Evolutionary conservation across 345 rosid species (phyloP), one percentile per base, ranked within the genome.

Genomic region (Anacardium occidentale): DNA sequence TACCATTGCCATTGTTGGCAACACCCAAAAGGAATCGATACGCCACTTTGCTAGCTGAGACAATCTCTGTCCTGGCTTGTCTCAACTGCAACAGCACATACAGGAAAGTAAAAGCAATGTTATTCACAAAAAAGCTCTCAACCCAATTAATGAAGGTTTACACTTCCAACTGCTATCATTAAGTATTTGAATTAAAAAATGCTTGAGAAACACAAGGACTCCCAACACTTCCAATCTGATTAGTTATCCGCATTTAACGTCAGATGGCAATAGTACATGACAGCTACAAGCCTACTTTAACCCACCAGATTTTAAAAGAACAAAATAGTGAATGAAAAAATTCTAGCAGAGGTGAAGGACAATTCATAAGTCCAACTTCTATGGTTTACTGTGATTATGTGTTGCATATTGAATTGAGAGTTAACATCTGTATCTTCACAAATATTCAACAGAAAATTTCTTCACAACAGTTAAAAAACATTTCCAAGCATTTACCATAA

Each of bases 41-140:
- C 15, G 98, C 98, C 78, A 90, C 98, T 86, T 89, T 95, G 88
- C 99, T 93, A 32, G 99, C 97, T 45, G 96, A 89, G 53, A 91
- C 88, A 8, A 93, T 85, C 85, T 91, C 99, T 53, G 96, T 90
- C 84, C 88, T 93, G 74, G 99, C 98, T 87, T 91, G 98, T 80
- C 89, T 88, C 22, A 93, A 80, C 99, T 96, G 93, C 82, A 84
- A 72, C 40, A 63, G 21, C 59, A 69, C 77, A 74, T 3, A 7
- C 66, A 76, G 62, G 11, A 70, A 8, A 47, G 44, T 52, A 71
- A 45, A 14, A 57, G 34, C 44, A 63, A 66, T 11, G n/a, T 1
- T 51, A 18, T 25, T 45, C 44, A 57, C 62, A 70, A 21, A 34
- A 8, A 56, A 12, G 17, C 3, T 66, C 26, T 45, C 37, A 3